Percentiles rank a stretch among this genome's conserved stretches.
Conservation (phyloP, 805 yeast genomes). For the Candida ponderosae region DNA sequence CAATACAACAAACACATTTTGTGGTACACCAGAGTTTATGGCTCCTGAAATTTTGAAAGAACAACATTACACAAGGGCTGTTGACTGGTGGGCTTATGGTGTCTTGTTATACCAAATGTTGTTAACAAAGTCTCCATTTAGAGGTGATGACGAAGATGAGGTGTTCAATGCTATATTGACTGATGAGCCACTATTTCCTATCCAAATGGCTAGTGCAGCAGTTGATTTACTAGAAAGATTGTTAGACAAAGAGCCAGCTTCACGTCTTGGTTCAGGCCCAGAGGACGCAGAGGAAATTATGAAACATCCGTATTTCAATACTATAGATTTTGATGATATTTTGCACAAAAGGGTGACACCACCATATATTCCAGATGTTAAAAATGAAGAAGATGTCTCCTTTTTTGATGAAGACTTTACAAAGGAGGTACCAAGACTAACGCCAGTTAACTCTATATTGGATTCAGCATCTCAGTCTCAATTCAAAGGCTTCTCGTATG, state of each 20-base stretch:
- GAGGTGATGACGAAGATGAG: conserved; percentile 96
- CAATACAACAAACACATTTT: conserved; percentile 84
- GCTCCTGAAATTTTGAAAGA: conserved; percentile 97
- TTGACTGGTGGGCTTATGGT: conserved; percentile 99
- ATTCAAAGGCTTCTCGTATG: conserved; percentile 93
- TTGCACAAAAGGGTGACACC: conserved; percentile 65
- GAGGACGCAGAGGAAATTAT: conserved; percentile 89
- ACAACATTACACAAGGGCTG: conserved; percentile 86
- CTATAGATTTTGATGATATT: conserved; percentile 85
- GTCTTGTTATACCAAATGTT: conserved; percentile 94
- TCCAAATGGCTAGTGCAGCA: conserved; percentile 94
- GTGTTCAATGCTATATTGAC: conserved; percentile 93
- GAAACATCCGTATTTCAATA: conserved; percentile 91
- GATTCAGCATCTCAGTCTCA: conserved; percentile 89
- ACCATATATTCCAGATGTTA: conserved; percentile 84
- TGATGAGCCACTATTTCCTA: conserved; percentile 95
- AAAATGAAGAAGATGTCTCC: conserved; percentile 82
- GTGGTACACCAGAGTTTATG: conserved; percentile 99
- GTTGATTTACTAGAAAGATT: conserved; percentile 90
- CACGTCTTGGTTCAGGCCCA: conserved; percentile 81
- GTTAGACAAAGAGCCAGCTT: conserved; percentile 78
- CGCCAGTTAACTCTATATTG: conserved; percentile 86
- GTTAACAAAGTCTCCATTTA: conserved; percentile 92
- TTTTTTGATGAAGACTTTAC: conserved; percentile 95
- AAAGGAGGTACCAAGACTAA: conserved; percentile 85